Conservation (phyloP, 345 rosid genomes). For the Gossypium rotundifolium region DNA sequence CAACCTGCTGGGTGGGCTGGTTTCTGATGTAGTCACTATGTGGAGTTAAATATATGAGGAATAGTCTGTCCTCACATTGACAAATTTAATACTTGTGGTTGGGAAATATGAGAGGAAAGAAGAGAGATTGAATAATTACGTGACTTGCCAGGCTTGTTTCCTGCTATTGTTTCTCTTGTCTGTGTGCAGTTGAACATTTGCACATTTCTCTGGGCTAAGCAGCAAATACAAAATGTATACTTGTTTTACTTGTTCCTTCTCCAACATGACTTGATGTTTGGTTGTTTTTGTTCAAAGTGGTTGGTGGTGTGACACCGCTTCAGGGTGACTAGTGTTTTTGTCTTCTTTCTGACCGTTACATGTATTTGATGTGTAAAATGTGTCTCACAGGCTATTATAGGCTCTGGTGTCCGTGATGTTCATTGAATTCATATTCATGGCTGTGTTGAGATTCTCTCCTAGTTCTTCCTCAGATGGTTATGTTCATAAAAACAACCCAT, state of each 20-base stretch:
- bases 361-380: background rate
- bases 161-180: background rate
- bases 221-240: constrained; percentile 6
- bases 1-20: constrained; percentile 99
- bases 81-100: background rate
- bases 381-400: background rate
- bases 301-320: background rate
- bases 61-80: background rate
- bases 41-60: background rate
- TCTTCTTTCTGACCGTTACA: background rate
- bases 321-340: background rate
- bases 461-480: too few species aligned
- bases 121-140: background rate
- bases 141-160: background rate
- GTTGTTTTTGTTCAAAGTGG: background rate
- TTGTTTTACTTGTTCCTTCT: background rate
- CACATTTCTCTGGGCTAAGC: constrained; percentile 4
- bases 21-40: constrained; percentile 35
- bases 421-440: too few species aligned
- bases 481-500: too few species aligned
- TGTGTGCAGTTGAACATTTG: constrained; percentile 7
- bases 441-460: too few species aligned
- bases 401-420: too few species aligned
- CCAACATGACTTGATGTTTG: background rate
- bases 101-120: constrained; percentile 5